These are phyloP conservation scores for Paramecium biaurelia DNA, from an alignment of 73 alveolate genomes.

Conservation along the genomic window DNA sequence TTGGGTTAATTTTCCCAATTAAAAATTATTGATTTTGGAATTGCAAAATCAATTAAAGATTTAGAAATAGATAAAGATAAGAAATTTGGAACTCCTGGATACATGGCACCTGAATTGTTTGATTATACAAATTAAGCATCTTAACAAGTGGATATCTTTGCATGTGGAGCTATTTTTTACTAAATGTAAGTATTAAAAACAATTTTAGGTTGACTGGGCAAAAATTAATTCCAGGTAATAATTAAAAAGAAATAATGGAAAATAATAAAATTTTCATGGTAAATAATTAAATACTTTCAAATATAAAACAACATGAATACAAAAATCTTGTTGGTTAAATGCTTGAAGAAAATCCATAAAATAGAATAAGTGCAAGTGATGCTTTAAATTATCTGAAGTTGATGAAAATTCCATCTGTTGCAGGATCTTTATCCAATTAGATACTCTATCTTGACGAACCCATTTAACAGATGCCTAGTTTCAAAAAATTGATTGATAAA, in stretches of 20 bases:
- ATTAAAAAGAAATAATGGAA: not conserved
- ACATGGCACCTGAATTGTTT: conserved; percentile 78
- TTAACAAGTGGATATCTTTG: not conserved
- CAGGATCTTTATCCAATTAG: not conserved
- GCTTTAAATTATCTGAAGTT: not conserved
- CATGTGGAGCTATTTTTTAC: not conserved
- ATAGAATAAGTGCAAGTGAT: not conserved
- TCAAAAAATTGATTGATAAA: not conserved
- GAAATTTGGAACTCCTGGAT: conserved; percentile 78
- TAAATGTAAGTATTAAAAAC: not conserved
- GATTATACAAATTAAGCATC: not conserved
- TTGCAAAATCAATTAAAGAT: conserved; percentile 40
- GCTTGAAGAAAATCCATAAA: not conserved
- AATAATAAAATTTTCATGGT: not conserved
- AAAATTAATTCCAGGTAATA: not conserved
- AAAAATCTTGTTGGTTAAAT: not conserved
- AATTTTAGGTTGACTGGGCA: not conserved
- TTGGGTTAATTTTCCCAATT: conserved; percentile 69
- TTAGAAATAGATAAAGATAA: not conserved
- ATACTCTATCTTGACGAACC: not conserved
- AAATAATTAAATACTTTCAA: not conserved
- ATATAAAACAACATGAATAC: not conserved
- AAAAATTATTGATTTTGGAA: conserved; percentile 88
- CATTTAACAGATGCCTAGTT: not conserved
- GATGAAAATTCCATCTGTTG: not conserved